Percentiles rank a stretch among this genome's conserved stretches.
These are phyloP conservation scores for Dentipellis sp. DNA, from an alignment of 768 basidiomycete species.

Conservation along the genomic window DNA sequence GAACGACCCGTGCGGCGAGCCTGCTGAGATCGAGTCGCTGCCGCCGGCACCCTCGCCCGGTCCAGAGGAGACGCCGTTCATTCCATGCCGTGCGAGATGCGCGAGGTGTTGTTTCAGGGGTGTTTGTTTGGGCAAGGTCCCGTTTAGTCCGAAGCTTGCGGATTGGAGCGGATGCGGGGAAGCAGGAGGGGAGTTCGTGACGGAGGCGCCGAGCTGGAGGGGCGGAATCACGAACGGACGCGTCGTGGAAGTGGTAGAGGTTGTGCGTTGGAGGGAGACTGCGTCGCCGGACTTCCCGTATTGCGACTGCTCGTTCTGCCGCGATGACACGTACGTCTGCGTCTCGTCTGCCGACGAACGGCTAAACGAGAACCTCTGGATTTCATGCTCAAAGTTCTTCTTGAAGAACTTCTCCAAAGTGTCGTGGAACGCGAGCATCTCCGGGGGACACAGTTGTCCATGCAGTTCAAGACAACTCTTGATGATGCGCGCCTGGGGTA, in stretches of 20 bases:
- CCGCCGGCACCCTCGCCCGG: constrained; percentile 36
- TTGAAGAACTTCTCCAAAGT: constrained; percentile 80
- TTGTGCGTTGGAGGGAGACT: constrained; percentile 34
- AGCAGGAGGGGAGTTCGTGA: constrained; percentile 32
- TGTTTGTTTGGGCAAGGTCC: constrained; percentile 39
- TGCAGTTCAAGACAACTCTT: constrained; percentile 82
- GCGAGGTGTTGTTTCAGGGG: constrained; percentile 75
- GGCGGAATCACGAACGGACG: constrained; percentile 37
- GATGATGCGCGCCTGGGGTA: constrained; percentile 59
- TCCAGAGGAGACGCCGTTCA: constrained; percentile 72
- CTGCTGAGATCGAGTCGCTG: constrained; percentile 50
- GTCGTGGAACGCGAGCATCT: constrained; percentile 90
- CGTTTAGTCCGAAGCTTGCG: constrained; percentile 7
- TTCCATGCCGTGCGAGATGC: constrained; percentile 73
- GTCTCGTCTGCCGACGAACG: constrained; percentile 17
- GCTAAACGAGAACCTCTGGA: constrained; percentile 58
- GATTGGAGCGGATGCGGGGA: constrained; percentile 17
- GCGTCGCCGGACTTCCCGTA: constrained; percentile 18
- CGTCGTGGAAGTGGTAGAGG: constrained; percentile 12
- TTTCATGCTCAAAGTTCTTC: constrained; percentile 79
- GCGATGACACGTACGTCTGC: constrained; percentile 5
- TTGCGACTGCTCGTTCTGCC: not conserved
- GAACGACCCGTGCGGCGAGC: constrained; percentile 68
- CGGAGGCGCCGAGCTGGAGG: constrained; percentile 38
- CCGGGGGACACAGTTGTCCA: constrained; percentile 68